phyloP scores from a whole-genome alignment of 192 early-diverging fungal genomes.

The Dimargaris verticillata region DNA sequence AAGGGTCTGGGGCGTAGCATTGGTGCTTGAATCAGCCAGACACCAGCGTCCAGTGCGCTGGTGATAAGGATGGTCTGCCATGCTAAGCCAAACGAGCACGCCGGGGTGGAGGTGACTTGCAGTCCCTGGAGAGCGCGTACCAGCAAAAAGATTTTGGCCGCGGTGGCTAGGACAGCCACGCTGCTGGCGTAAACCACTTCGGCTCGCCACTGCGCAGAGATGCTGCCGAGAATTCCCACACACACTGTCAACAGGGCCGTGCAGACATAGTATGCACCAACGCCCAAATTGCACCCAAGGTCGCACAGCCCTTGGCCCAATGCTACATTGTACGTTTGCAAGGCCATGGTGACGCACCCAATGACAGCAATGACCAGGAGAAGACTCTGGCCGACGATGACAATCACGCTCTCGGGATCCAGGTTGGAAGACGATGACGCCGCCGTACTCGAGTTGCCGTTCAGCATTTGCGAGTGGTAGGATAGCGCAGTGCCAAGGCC shows the following conservation, averaged over 20 bases:
- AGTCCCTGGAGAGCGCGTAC: neutral
- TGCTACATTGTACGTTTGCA: neutral
- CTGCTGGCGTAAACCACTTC: neutral
- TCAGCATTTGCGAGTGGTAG: neutral
- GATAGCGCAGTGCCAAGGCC: neutral
- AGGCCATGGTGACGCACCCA: neutral
- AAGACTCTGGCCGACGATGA: neutral
- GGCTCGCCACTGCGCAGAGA: neutral
- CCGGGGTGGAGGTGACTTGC: neutral
- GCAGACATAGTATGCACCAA: neutral
- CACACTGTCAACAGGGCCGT: neutral
- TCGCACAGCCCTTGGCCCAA: neutral
- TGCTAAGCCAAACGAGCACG: neutral
- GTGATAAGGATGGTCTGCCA: neutral
- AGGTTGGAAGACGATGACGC: neutral
- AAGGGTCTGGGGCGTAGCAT: neutral
- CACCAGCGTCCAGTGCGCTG: neutral
- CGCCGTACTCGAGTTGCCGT: neutral
- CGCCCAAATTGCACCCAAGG: neutral
- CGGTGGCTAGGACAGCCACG: neutral
- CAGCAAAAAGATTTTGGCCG: neutral
- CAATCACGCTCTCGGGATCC: neutral
- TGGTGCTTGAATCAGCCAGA: neutral
- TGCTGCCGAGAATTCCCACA: neutral
- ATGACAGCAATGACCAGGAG: neutral